phyloP scores from a whole-genome alignment of 352 stramenopile genomes.

The Vaucheria bursata region DNA sequence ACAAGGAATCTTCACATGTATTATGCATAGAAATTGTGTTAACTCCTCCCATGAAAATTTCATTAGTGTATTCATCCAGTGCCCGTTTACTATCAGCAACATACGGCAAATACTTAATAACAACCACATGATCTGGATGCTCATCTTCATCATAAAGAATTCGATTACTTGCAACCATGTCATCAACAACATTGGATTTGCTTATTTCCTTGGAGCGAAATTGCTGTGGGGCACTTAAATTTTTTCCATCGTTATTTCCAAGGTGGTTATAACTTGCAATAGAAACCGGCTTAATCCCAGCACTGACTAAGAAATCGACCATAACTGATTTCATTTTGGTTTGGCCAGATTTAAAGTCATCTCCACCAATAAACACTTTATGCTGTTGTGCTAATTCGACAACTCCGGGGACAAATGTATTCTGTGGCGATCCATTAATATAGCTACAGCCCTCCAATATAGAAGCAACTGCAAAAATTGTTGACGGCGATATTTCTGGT shows the following conservation, averaged over 20 bases:
- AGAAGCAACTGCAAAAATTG: constrained; percentile 92
- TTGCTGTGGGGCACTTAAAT: constrained; percentile 93
- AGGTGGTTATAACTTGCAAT: constrained; percentile 99
- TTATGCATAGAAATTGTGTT: constrained; percentile 99
- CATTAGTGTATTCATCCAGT: constrained; percentile 99
- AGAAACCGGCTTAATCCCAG: constrained; percentile 95
- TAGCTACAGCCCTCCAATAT: constrained; percentile 97
- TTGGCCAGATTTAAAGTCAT: constrained; percentile 99
- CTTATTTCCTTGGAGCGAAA: constrained; percentile 99
- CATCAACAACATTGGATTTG: constrained; percentile 94
- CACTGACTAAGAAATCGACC: constrained; percentile 97
- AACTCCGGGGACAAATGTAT: constrained; percentile 97
- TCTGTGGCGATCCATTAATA: constrained; percentile 98
- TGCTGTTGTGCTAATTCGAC: constrained; percentile 77
- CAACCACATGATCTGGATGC: constrained; percentile 97
- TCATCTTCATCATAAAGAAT: constrained; percentile 95
- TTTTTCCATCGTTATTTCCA: constrained; percentile 99
- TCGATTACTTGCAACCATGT: constrained; percentile 90
- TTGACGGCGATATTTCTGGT: constrained; percentile 89
- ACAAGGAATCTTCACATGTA: constrained; percentile 96
- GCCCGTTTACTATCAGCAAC: constrained; percentile 97
- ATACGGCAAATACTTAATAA: constrained; percentile 99
- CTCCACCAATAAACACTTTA: constrained; percentile 90
- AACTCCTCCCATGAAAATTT: constrained; percentile 98
- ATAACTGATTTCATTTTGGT: constrained; percentile 99